A percentile compares a stretch with the other conserved stretches of the same genome.
These are phyloP conservation scores for Fagopyrum tataricum DNA, from an alignment of 148 eudicot species.

Conservation along the genomic window DNA sequence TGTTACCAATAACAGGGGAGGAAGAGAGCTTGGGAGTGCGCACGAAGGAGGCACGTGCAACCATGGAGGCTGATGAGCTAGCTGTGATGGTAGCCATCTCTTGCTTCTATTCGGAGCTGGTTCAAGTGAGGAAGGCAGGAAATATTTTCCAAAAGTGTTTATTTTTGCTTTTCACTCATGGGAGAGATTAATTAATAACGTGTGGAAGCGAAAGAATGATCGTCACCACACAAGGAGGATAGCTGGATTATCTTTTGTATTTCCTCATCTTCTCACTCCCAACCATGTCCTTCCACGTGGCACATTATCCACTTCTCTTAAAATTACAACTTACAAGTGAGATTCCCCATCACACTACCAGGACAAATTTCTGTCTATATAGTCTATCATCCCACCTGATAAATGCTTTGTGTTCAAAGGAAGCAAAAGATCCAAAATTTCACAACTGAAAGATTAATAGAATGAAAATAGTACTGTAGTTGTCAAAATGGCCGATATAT, in stretches of 20 bases:
- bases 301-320: slow-evolving; percentile 19
- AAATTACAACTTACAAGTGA: background rate
- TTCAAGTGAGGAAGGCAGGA: background rate
- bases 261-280: slow-evolving; percentile 42
- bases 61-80: slow-evolving; percentile 49
- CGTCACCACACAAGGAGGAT: slow-evolving; percentile 45
- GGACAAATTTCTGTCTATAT: too few relatives aligned
- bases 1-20: slow-evolving; percentile 65
- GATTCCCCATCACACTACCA: too few relatives aligned
- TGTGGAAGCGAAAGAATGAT: slow-evolving; percentile 5
- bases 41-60: slow-evolving; percentile 51
- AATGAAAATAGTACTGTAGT: background rate
- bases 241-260: slow-evolving; percentile 26
- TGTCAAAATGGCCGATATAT: too few relatives aligned
- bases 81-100: slow-evolving; percentile 78
- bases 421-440: background rate
- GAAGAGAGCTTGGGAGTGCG: slow-evolving; percentile 46
- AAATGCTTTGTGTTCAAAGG: background rate
- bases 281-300: slow-evolving; percentile 58
- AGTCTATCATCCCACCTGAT: too few relatives aligned
- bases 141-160: background rate
- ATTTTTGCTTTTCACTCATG: background rate
- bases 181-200: background rate
- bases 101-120: slow-evolving; percentile 1
- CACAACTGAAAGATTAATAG: too few relatives aligned